phyloP scores from a whole-genome alignment of 345 rosid species.

The Citrus unshiu region DNA sequence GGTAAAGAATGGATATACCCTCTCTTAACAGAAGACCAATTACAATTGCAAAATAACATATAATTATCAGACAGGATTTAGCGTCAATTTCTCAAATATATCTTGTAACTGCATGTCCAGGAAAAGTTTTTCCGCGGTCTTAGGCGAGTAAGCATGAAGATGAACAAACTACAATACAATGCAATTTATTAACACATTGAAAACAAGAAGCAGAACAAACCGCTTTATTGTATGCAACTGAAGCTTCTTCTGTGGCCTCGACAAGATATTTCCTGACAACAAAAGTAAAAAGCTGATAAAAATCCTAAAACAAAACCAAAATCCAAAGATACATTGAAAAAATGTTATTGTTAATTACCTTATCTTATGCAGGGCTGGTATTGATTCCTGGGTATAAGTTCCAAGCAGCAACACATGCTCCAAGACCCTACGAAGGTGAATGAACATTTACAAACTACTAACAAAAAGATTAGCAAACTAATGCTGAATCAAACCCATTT shows the following conservation, averaged over 20 bases:
- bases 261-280: conserved; percentile 73
- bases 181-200: background rate
- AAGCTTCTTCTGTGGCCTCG: conserved; percentile 95
- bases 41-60: background rate
- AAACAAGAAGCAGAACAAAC: conserved; percentile 40
- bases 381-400: conserved; percentile 84
- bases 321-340: background rate
- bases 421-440: conserved; percentile 51
- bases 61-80: background rate
- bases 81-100: background rate
- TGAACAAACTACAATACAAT: background rate
- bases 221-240: conserved; percentile 93
- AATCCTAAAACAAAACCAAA: background rate
- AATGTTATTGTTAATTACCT: conserved; percentile 37
- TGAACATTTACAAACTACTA: background rate
- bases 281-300: background rate
- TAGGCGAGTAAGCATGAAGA: background rate
- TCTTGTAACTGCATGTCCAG: background rate
- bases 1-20: background rate
- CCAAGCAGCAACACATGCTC: conserved; percentile 84
- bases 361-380: conserved; percentile 90
- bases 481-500: background rate
- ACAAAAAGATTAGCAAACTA: background rate
- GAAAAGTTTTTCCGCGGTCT: background rate
- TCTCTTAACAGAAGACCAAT: background rate